Evolutionary conservation across 2,329 filamentous ascomycete species (phyloP), one percentile per base, ranked within the genome.

Genomic region (Polychaeton citri): DNA sequence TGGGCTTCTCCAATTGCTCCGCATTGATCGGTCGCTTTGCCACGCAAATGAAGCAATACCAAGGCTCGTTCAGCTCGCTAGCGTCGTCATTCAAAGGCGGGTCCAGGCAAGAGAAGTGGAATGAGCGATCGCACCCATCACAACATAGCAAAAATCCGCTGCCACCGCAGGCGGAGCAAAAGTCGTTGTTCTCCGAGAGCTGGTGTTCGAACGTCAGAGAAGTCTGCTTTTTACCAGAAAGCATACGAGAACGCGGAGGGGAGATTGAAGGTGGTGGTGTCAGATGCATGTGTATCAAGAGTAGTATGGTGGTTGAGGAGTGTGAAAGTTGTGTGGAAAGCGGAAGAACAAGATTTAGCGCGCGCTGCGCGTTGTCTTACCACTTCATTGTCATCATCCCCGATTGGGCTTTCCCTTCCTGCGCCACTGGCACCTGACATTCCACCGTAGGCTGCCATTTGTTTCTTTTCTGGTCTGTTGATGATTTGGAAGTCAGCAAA

Each of bases 71-170:
- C 8, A 60, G 45, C 42, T 56, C 53, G 38, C 53, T 53, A 16
- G 55, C 70, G 37, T 76, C 69, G 19, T 54, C 48, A 32, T 46
- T 49, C 46, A 85, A 66, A 26, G 84, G 80, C 42, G 88, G 86
- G 58, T 92, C 81, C 46, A 90, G 75, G 57, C 90, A 96, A 40
- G 74, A 71, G 55, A 90, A 85, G 60, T 96, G 90, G 61, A 92
- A 95, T 5, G 87, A 84, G 46, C 84, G 76, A 41, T 79, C 74
- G 62, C 90, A 98, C 43, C 81, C 83, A 63, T 96, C 90, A 60
- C 90, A 98, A 62, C 87, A 95, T 45, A 96, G 71, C 43, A 98
- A 72, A 48, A 85, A 76, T 38, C 88, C 88, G 46, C 76, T 81
- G 44, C 81, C 81, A 51, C 79, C 76, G 62, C 90, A 98, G 32